Conservation (phyloP, 371 early-diverging fungal genomes). For the Batkoa obscura region DNA sequence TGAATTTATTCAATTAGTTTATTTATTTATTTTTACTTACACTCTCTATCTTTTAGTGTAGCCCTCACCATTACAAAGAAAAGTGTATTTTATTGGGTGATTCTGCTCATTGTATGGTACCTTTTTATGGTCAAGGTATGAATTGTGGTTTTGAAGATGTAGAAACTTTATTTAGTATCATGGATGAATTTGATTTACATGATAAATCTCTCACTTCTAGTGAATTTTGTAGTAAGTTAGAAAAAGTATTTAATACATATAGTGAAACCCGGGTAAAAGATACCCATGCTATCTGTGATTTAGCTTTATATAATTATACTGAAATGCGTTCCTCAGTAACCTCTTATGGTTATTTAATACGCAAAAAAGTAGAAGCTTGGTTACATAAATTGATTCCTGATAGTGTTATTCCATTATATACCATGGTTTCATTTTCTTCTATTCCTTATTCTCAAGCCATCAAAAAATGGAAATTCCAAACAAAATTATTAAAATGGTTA, state of each 20-base stretch:
- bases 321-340: conserved; percentile 87
- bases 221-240: conserved; percentile 10
- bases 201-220: conserved; percentile 11
- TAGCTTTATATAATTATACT: conserved; percentile 83
- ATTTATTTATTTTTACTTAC: conserved; percentile 50
- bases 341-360: conserved; percentile 37
- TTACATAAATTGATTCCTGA: conserved; percentile 54
- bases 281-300: conserved; percentile 78
- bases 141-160: conserved; percentile 96
- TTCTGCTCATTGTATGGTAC: conserved; percentile 96
- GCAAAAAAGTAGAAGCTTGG: conserved; percentile 56
- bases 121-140: conserved; percentile 95
- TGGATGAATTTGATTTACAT: conserved; percentile 25
- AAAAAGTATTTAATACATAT: conserved; percentile 48
- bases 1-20: not conserved
- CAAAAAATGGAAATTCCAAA: conserved; percentile 29
- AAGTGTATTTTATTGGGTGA: conserved; percentile 76
- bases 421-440: conserved; percentile 87
- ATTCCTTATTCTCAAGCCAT: conserved; percentile 67
- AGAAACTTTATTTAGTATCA: conserved; percentile 43
- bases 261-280: conserved; percentile 50
- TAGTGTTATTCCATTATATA: conserved; percentile 71
- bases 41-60: conserved; percentile 32
- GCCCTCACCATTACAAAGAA: conserved; percentile 15
- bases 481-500: not conserved